These are phyloP conservation scores for Apiospora malaysiana DNA, from an alignment of 2,329 filamentous ascomycete genomes.

Conservation along the genomic window DNA sequence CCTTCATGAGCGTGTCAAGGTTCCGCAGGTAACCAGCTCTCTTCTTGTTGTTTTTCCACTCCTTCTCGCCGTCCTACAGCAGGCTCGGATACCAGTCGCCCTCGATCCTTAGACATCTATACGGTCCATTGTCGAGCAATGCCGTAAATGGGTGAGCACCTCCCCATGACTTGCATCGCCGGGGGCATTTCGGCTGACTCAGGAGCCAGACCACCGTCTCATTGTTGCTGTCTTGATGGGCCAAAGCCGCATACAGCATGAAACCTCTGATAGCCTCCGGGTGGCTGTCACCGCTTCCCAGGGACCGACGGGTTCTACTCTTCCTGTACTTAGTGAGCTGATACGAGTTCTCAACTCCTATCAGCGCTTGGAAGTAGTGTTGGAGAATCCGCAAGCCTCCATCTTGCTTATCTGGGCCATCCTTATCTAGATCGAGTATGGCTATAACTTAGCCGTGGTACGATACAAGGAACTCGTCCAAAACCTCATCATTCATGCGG, in stretches of 20 bases:
- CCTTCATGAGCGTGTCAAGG: neutral
- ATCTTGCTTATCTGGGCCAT: neutral
- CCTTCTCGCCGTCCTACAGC: no score
- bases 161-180: neutral
- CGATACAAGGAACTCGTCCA: neutral
- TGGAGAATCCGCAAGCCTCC: neutral
- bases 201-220: neutral
- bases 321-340: neutral
- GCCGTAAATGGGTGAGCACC: neutral
- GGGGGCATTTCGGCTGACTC: neutral
- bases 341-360: neutral
- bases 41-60: neutral
- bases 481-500: neutral
- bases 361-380: neutral
- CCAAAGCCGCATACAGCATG: neutral
- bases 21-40: neutral
- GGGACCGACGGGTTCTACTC: neutral
- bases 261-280: neutral
- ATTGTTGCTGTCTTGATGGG: neutral
- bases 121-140: neutral
- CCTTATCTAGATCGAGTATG: neutral
- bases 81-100: no score
- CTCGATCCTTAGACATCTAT: neutral
- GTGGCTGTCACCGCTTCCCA: neutral
- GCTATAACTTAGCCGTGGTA: neutral